A percentile compares a stretch with the other conserved stretches of the same genome.
These are phyloP conservation scores for Aquilaria agallochum DNA, from an alignment of 441 rosid species.

Conservation along the genomic window DNA sequence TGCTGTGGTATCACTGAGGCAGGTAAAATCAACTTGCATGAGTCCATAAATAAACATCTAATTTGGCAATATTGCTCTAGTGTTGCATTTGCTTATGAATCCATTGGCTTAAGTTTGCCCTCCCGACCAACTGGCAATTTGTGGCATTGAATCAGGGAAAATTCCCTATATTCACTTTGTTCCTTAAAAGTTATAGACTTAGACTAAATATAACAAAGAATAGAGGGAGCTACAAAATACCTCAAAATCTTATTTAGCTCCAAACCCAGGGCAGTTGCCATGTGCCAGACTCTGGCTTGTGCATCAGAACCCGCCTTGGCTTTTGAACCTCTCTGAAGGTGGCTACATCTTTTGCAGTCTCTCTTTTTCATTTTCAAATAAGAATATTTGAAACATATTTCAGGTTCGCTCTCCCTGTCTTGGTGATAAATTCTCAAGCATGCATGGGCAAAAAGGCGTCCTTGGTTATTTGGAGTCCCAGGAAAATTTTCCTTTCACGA, in stretches of 20 bases:
- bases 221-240: no score
- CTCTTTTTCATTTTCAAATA: background rate
- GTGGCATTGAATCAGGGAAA: no score
- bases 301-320: no score
- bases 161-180: no score
- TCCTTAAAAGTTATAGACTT: no score
- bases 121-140: no score
- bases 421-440: slow-evolving; percentile 97
- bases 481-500: slow-evolving; percentile 89
- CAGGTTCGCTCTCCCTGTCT: slow-evolving; percentile 91
- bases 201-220: no score
- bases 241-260: no score
- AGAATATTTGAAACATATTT: slow-evolving; percentile 2
- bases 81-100: background rate
- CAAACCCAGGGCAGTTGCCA: no score
- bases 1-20: slow-evolving; percentile 84
- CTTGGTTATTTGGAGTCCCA: slow-evolving; percentile 89
- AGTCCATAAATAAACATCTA: background rate
- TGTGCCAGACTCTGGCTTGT: no score
- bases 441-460: slow-evolving; percentile 99
- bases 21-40: slow-evolving; percentile 34
- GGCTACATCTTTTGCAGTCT: background rate
- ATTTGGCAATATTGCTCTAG: background rate
- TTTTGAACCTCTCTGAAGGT: no score
- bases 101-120: background rate